Conservation (phyloP, 495 filamentous ascomycete genomes). For the Xylaria scruposa region DNA sequence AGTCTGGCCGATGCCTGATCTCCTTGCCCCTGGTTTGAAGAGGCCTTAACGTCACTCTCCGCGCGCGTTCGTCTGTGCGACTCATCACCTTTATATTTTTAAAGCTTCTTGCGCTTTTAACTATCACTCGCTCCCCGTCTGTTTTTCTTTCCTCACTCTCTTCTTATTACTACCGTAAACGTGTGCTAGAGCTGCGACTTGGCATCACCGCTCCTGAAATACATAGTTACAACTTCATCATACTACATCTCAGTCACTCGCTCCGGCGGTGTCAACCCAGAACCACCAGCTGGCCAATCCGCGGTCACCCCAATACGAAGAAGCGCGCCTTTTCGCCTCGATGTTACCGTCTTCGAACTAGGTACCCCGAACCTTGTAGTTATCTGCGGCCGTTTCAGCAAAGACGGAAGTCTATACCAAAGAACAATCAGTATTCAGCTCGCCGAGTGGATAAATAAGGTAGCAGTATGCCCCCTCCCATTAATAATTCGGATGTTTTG, state of each 20-base stretch:
- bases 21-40: slow-evolving; percentile 32
- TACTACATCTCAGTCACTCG: slow-evolving; percentile 11
- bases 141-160: slow-evolving; percentile 5
- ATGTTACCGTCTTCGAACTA: slow-evolving; percentile 25
- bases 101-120: slow-evolving; percentile 22
- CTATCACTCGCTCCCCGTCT: slow-evolving; percentile 6
- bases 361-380: slow-evolving; percentile 18
- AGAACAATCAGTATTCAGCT: slow-evolving; percentile 3
- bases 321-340: slow-evolving; percentile 14
- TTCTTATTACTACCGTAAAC: slow-evolving; percentile 4
- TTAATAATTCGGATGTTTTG: slow-evolving; percentile 5
- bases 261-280: slow-evolving; percentile 2
- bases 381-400: slow-evolving; percentile 4
- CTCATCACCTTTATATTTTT: slow-evolving; percentile 23
- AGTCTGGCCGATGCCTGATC: slow-evolving; percentile 42
- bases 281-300: slow-evolving; percentile 17
- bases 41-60: slow-evolving; percentile 23
- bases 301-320: slow-evolving; percentile 10
- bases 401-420: neutral
- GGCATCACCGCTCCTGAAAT: neutral
- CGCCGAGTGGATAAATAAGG: slow-evolving; percentile 24
- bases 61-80: slow-evolving; percentile 26
- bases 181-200: neutral
- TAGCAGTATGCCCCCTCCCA: slow-evolving; percentile 28
- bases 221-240: slow-evolving; percentile 20